Evolutionary conservation across 176 grass and related monocot species (phyloP), one percentile per base, ranked within the genome.

Genomic region (Avena sativa): DNA sequence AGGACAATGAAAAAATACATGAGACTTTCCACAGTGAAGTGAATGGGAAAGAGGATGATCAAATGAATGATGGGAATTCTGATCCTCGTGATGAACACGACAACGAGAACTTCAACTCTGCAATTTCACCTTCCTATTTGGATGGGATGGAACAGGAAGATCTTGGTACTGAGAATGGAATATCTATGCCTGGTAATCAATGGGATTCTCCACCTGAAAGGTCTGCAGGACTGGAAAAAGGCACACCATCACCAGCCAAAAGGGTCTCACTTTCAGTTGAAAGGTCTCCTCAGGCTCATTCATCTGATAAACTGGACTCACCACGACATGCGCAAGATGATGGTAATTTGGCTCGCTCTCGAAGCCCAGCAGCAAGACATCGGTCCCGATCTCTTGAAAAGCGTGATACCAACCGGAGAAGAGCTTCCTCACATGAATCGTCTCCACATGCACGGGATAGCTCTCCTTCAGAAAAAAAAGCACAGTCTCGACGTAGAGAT

Each of bases 321-420:
- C 62, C 65, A 56, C 6, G 13, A 36, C 46, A 55, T 89, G 80
- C 67, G 47, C 81, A 89, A 66, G 78, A 78, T 50, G 57, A 69
- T 72, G 44, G 11, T 78, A 86, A 91, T 83, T 65, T 85, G 79
- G 34, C 74, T 83, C 60, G 10, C 76, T 88, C 89, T 80, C 65
- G 8, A 86, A 93, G 86, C 61, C 86, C 88, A 68, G 66, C 75
- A 50, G 56, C 60, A 87, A 91, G 86, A 53, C 67, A 10, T 2
- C 68, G 5, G 23, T 88, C 91, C 64, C 78, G 28, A 48, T 84
- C 93, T 89, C 70, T 82, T 91, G 87, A 93, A 88, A 95, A 91
- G 19, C 73, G 6, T 88, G 78, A 81, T 57, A 15, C 52, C 3
- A 81, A 81, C 38, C 78, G 50, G 61, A 91, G 92, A 85, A 91